Evolutionary conservation across 495 filamentous ascomycete species (phyloP).

Genomic region (Penicillium canariense): DNA sequence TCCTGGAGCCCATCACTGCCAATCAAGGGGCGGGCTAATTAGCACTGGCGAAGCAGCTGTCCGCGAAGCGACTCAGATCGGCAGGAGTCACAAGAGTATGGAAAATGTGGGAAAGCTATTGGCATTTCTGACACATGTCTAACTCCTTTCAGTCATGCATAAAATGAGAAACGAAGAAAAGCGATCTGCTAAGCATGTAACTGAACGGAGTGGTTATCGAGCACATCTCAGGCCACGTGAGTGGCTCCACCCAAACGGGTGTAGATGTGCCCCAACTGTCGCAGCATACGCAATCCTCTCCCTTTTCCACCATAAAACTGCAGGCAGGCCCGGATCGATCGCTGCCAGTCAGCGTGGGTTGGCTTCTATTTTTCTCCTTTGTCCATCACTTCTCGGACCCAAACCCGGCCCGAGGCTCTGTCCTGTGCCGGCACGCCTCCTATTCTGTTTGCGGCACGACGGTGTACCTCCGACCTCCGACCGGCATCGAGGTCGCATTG

Average conservation of each 20-base stretch:
- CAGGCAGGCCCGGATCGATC: not conserved
- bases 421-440: slow-evolving; percentile 1
- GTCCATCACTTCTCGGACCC: not conserved
- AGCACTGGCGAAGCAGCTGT: not conserved
- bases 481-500: slow-evolving; percentile 15
- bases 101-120: not conserved
- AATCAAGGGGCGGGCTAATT: not conserved
- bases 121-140: not conserved
- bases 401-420: not conserved
- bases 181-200: not conserved
- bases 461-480: slow-evolving; percentile 7
- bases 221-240: slow-evolving; percentile 16
- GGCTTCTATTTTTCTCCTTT: not conserved
- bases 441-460: slow-evolving; percentile 20
- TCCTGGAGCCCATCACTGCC: not conserved
- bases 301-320: slow-evolving; percentile 7
- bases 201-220: not conserved
- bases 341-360: not conserved
- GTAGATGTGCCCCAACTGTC: slow-evolving; percentile 1
- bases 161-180: not conserved
- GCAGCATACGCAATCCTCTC: slow-evolving; percentile 18
- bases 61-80: not conserved
- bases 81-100: not conserved
- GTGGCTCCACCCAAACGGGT: slow-evolving; percentile 13
- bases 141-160: not conserved